Evolutionary conservation across 768 basidiomycete species (phyloP), one percentile per base, ranked within the genome.

Genomic region (Gymnopilus junonius): DNA sequence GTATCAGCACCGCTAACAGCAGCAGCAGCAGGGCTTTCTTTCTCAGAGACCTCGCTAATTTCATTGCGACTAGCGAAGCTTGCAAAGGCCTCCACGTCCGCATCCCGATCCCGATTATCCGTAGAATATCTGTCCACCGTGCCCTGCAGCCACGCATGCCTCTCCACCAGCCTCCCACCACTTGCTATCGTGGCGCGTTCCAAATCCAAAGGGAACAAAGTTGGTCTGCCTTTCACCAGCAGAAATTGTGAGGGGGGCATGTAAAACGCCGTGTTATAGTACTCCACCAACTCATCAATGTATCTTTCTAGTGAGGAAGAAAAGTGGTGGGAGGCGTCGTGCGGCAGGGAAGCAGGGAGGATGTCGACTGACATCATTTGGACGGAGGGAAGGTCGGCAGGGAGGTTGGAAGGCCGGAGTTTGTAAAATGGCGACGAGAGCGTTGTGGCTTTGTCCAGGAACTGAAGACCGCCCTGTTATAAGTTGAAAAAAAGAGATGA

Each of bases 281-380:
- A 54, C 45, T 76, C 72, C 31, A 92, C 79, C 40, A 92, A 71
- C 1, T 82, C 75, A 21, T 82, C 78, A 48, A 98, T 73, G 72
- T 95, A 95, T 2, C 90, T 90, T 60, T 83, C 59, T 17, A 96
- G 77, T 8, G 79, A 83, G 2, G 74, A 70, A 8, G 90, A 91
- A 75, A 97, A 97, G 62, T 91, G 87, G 23, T 80, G 69, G 1
- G 92, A 93, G 7, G 95, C 90, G 65, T 97, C 94, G 59, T 87
- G 77, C 1, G 95, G 92, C 25, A 98, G 82, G 59, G 91, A 86
- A 0, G 95, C 85, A 0, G 95, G 95, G 4, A 97, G 84, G 67
- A 97, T 97, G 71, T 98, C 95, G 55, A 96, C 91, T 0, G 92
- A 86, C 87, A 95, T 95, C 67, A 97, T 87, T 58, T 91, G 87